These are phyloP conservation scores for Elsinoe perseae DNA, from an alignment of 2,329 filamentous ascomycete genomes.

Conservation along the genomic window DNA sequence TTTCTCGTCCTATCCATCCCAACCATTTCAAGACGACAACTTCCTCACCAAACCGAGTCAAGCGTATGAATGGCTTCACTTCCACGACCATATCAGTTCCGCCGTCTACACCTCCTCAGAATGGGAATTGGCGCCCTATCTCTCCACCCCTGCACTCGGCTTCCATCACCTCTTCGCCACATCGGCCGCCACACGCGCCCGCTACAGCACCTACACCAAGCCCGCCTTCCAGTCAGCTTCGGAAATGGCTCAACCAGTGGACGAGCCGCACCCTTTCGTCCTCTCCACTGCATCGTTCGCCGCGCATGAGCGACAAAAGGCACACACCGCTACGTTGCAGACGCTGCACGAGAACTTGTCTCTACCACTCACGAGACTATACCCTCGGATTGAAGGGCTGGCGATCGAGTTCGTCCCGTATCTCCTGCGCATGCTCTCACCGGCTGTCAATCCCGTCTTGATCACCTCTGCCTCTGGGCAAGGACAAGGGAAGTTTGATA, in stretches of 20 bases:
- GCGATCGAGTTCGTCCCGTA: slow-evolving; percentile 79
- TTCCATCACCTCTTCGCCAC: slow-evolving; percentile 89
- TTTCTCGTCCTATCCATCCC: slow-evolving; percentile 76
- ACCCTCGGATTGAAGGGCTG: slow-evolving; percentile 70
- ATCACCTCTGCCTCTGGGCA: slow-evolving; percentile 44
- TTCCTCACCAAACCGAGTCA: slow-evolving; percentile 78
- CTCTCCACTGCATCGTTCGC: slow-evolving; percentile 75
- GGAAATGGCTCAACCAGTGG: slow-evolving; percentile 31
- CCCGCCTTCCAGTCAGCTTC: slow-evolving; percentile 38
- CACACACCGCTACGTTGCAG: slow-evolving; percentile 66
- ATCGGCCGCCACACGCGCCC: slow-evolving; percentile 44
- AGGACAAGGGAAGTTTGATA: slow-evolving; percentile 28
- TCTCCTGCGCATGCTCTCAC: slow-evolving; percentile 72
- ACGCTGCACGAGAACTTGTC: slow-evolving; percentile 65
- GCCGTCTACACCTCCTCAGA: slow-evolving; percentile 77
- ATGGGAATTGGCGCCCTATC: slow-evolving; percentile 84
- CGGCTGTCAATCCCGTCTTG: slow-evolving; percentile 84
- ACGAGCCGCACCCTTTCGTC: slow-evolving; percentile 58
- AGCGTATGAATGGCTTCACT: slow-evolving; percentile 91
- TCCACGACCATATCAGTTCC: slow-evolving; percentile 76
- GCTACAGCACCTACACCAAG: slow-evolving; percentile 27
- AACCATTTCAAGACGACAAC: slow-evolving; percentile 87
- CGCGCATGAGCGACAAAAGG: slow-evolving; percentile 72
- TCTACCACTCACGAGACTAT: slow-evolving; percentile 64
- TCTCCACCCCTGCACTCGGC: slow-evolving; percentile 76